Percentiles rank a stretch among this genome's conserved stretches.
These are phyloP conservation scores for Thelonectria rubi DNA, from an alignment of 2,329 filamentous ascomycete genomes.

Conservation along the genomic window DNA sequence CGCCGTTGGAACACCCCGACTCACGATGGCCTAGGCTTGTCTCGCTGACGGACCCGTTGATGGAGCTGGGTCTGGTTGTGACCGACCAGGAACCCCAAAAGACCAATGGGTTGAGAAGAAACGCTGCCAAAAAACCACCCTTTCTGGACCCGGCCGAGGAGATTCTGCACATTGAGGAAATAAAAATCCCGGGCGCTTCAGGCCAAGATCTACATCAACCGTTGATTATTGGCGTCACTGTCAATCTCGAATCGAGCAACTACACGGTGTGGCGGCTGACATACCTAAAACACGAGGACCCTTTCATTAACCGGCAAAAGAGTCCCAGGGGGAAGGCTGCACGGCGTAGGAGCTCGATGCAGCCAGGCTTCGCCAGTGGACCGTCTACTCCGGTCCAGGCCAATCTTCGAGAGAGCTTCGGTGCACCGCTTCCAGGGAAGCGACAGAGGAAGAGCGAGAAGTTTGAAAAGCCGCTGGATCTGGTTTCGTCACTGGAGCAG, in stretches of 20 bases:
- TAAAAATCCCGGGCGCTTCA: conserved; percentile 62
- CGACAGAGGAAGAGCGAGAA: conserved; percentile 62
- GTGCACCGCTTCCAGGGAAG: conserved; percentile 64
- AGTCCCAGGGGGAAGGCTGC: conserved; percentile 57
- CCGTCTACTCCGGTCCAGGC: conserved; percentile 79
- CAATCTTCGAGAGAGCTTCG: conserved; percentile 80
- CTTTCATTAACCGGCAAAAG: conserved; percentile 58
- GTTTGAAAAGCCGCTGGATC: conserved; percentile 63
- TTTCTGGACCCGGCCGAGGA: conserved; percentile 82
- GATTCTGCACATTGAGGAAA: conserved; percentile 81
- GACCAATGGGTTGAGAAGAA: conserved; percentile 43
- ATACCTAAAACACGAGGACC: conserved; percentile 76
- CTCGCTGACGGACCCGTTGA: conserved; percentile 83
- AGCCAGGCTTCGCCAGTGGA: conserved; percentile 75
- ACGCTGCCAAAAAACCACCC: conserved; percentile 52
- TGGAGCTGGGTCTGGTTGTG: conserved; percentile 86
- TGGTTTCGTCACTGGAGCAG: conserved; percentile 76
- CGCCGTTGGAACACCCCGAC: conserved; percentile 60
- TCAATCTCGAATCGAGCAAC: conserved; percentile 77
- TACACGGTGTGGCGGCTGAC: conserved; percentile 87
- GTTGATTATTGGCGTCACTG: conserved; percentile 80
- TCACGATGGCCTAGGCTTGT: conserved; percentile 79
- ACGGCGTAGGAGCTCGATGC: conserved; percentile 70
- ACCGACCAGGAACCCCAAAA: conserved; percentile 59
- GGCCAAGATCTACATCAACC: conserved; percentile 53